phyloP scores from a whole-genome alignment of 495 filamentous ascomycete species.

The Choiromyces venosus region DNA sequence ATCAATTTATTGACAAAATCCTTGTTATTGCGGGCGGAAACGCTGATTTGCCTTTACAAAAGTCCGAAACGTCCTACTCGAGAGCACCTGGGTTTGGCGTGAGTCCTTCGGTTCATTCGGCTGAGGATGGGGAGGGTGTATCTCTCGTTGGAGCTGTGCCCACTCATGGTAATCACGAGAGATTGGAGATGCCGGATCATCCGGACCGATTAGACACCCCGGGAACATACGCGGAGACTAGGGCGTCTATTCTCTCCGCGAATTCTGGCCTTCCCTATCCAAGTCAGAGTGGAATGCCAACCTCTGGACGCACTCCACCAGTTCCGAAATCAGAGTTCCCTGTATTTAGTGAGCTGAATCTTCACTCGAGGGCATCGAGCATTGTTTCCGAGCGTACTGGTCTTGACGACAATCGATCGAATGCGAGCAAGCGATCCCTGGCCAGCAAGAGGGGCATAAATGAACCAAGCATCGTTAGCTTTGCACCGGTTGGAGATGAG shows the following conservation, averaged over 20 bases:
- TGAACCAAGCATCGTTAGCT: constrained; percentile 21
- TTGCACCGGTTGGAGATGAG: constrained; percentile 17
- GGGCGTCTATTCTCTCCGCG: constrained; percentile 81
- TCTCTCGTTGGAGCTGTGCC: constrained; percentile 36
- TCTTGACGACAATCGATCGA: constrained; percentile 7
- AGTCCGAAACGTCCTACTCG: constrained; percentile 38
- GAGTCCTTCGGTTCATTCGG: constrained; percentile 33
- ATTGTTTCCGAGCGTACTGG: constrained; percentile 26
- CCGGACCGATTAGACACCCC: constrained; percentile 38
- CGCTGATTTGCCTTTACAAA: constrained; percentile 35
- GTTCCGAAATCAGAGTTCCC: constrained; percentile 38
- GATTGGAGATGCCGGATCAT: constrained; percentile 36
- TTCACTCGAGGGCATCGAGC: constrained; percentile 27
- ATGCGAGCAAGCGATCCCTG: constrained; percentile 21
- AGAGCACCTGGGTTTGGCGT: constrained; percentile 38
- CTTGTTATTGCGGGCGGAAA: constrained; percentile 32
- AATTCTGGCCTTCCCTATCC: constrained; percentile 67
- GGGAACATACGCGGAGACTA: constrained; percentile 50
- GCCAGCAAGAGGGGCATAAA: constrained; percentile 17
- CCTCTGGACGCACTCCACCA: constrained; percentile 34
- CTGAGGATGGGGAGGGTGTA: constrained; percentile 38
- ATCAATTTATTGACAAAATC: constrained; percentile 36
- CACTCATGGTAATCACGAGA: constrained; percentile 7
- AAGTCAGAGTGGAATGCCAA: constrained; percentile 41
- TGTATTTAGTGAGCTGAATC: constrained; percentile 38